These are phyloP conservation scores for Emmonsia crescens DNA, from an alignment of 2,329 filamentous ascomycete species.

Conservation along the genomic window DNA sequence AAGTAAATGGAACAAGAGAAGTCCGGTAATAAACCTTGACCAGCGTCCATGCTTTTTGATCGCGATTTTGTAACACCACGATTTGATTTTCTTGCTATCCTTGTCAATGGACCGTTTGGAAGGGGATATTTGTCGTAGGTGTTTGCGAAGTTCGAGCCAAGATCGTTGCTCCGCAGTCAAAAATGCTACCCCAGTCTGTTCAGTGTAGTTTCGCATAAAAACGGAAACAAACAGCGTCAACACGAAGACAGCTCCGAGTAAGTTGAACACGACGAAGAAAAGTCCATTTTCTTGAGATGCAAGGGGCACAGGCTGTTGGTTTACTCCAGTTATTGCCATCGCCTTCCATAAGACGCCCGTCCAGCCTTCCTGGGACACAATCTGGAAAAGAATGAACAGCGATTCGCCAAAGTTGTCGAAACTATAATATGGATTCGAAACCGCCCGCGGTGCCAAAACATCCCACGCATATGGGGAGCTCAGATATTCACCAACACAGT, in stretches of 20 bases:
- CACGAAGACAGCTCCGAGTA: constrained; percentile 91
- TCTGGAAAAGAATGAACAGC: constrained; percentile 94
- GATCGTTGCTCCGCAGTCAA: constrained; percentile 91
- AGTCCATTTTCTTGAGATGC: constrained; percentile 72
- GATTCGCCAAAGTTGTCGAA: constrained; percentile 94
- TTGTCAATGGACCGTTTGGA: constrained; percentile 83
- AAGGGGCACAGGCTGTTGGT: constrained; percentile 59
- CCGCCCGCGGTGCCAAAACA: constrained; percentile 70
- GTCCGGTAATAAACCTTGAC: constrained; percentile 69
- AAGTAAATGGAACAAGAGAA: constrained; percentile 72
- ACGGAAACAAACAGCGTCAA: constrained; percentile 96
- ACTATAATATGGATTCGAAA: constrained; percentile 71
- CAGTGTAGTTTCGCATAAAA: constrained; percentile 99
- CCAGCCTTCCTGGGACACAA: constrained; percentile 98
- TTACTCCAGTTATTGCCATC: constrained; percentile 68
- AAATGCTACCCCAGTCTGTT: constrained; percentile 94
- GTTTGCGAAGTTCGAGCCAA: constrained; percentile 88
- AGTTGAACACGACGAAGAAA: constrained; percentile 94
- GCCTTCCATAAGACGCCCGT: constrained; percentile 79
- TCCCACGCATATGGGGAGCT: constrained; percentile 73
- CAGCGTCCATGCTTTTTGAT: constrained; percentile 89
- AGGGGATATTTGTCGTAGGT: constrained; percentile 83
- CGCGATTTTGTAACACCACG: constrained; percentile 89
- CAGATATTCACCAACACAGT: constrained; percentile 77
- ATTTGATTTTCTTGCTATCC: constrained; percentile 65